Base-by-base conservation (phyloP, 1,284 basidiomycete species). In the Sutorius eximius region DNA sequence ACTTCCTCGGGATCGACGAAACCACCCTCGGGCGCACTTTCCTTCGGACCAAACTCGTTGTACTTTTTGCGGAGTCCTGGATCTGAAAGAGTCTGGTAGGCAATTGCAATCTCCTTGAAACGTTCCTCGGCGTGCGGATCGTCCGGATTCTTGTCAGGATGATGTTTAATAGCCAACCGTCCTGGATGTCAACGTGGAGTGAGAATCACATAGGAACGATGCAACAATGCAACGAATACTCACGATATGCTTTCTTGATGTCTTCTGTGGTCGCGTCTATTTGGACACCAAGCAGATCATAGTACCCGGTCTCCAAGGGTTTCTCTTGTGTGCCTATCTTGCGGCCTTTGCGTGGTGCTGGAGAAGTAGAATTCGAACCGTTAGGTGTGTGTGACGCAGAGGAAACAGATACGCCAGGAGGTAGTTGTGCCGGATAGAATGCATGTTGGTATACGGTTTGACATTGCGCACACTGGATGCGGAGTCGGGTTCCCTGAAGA, bases 171-270 rank as follows among this genome's bases (percentile, higher is more conserved):
- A 3, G 96, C 96, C 50, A 97, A 78, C 18, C 95, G 86, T 48
- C 95, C 89, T 89, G 59, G 18, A 59, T 20, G 24, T 49, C 42
- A 33, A 30, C 8, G 16, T 24, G 36, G 11, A 24, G 45, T 58
- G 43, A 55, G 48, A 18, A 42, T 49, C 36, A 15, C 10, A 24
- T 13, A 20, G 7, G 24, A 4, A n/a, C 7, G 16, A 36, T 3
- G 13, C 29, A 18, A 40, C 20, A 41, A 20, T 2, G 2, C 1
- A 27, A 24, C 5, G 3, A 16, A 51, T 8, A 55, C 87, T 59
- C 66, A 87, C 89, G 84, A 75, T 99, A 99, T 3, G 96, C 92
- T 73, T 95, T 97, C 79, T 98, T 98, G 70, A 99, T 85, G 55
- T 96, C 92, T 13, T 93, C 91, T 2, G 82, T 80, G 15, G 87